Conservation (phyloP, 345 rosid species). For the Gossypium australe region DNA sequence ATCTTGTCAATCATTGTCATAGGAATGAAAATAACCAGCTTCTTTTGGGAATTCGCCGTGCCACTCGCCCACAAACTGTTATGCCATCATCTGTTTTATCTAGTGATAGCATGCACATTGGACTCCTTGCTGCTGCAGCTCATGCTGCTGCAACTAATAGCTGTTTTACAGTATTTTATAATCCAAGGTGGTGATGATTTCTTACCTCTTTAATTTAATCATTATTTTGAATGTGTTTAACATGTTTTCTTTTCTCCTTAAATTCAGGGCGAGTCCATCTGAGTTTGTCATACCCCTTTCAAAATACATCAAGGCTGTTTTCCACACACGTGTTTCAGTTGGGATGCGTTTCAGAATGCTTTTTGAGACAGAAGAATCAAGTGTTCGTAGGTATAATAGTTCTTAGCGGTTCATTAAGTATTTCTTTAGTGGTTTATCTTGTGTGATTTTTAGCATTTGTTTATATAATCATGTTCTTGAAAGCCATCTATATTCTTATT, state of each 20-base stretch:
- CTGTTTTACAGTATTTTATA: conserved; percentile 38
- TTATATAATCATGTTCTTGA: not conserved
- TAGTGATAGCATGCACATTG: conserved; percentile 49
- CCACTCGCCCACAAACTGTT: conserved; percentile 37
- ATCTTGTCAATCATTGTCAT: not conserved
- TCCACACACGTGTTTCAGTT: not conserved
- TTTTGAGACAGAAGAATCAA: conserved; percentile 70
- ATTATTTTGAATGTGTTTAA: conserved; percentile 6
- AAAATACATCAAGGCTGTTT: not conserved
- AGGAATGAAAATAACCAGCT: conserved; percentile 49
- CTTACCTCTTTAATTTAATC: not conserved
- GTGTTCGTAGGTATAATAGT: conserved; percentile 49
- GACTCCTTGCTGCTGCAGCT: conserved; percentile 51
- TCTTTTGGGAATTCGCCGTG: conserved; percentile 40
- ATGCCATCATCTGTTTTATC: conserved; percentile 44
- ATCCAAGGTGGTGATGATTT: conserved; percentile 31
- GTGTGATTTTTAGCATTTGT: not conserved
- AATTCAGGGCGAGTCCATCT: conserved; percentile 62
- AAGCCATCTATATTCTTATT: not conserved
- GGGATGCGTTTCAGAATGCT: conserved; percentile 82
- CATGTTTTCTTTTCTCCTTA: not conserved
- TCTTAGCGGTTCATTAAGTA: not conserved
- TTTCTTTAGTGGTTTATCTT: not conserved
- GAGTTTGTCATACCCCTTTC: conserved; percentile 59
- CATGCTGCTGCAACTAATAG: conserved; percentile 47